Percentiles rank a stretch among this genome's conserved stretches.
Evolutionary conservation across 495 filamentous ascomycete species (phyloP).

Genomic region (Stereocaulon alpinum): DNA sequence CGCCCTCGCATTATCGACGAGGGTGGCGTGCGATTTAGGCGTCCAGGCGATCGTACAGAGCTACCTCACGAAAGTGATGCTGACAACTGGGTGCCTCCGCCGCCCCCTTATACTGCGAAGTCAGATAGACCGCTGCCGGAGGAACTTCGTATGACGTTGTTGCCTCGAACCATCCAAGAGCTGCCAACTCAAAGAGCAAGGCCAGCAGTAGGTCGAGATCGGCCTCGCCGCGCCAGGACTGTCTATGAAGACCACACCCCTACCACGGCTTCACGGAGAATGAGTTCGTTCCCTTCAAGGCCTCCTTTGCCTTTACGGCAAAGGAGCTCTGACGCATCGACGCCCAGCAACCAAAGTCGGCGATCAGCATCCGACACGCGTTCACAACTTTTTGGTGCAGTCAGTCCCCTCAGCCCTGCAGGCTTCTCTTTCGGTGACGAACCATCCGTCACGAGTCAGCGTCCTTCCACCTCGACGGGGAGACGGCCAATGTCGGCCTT

Average conservation of each 20-base stretch:
- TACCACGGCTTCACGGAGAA: constrained; percentile 11
- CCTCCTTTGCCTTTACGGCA: constrained; percentile 6
- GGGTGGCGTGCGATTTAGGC: constrained; percentile 23
- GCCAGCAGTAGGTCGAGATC: background rate
- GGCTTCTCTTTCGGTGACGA: constrained; percentile 11
- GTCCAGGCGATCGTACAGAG: constrained; percentile 54
- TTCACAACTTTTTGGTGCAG: constrained; percentile 1
- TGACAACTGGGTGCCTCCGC: constrained; percentile 87
- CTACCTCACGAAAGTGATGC: constrained; percentile 83
- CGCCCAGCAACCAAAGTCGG: constrained; percentile 2
- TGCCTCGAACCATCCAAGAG: constrained; percentile 14
- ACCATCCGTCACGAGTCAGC: constrained; percentile 2
- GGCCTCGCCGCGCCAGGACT: constrained; percentile 21
- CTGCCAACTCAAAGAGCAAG: constrained; percentile 8
- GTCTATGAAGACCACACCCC: constrained; percentile 15
- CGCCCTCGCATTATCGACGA: constrained; percentile 26
- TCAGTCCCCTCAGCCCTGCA: constrained; percentile 17
- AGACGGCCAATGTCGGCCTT: constrained; percentile 21
- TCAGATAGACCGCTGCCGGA: constrained; percentile 51
- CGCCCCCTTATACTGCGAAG: constrained; percentile 74
- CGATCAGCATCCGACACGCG: constrained; percentile 7
- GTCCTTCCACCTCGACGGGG: constrained; percentile 9
- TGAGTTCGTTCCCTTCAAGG: constrained; percentile 17
- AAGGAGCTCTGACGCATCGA: constrained; percentile 11
- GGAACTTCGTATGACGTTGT: constrained; percentile 30